A percentile compares a stretch with the other conserved stretches of the same genome.
Conservation (phyloP, 345 rosid genomes). For the Populus tremula region DNA sequence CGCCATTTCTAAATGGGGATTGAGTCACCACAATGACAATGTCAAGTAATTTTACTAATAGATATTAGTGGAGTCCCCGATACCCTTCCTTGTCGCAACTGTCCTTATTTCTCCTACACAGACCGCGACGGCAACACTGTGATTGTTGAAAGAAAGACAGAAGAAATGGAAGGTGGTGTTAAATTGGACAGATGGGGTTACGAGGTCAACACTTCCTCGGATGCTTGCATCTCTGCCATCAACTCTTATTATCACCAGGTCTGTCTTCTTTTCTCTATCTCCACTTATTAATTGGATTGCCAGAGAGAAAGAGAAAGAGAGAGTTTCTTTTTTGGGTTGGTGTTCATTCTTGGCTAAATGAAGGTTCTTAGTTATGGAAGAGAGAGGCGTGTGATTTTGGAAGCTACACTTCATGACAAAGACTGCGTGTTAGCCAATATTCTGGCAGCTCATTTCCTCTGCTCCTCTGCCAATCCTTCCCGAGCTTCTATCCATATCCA, state of each 20-base stretch:
- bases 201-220: slow-evolving; percentile 55
- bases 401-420: slow-evolving; percentile 56
- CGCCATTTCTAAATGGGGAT: too few species aligned
- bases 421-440: slow-evolving; percentile 73
- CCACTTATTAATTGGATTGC: not conserved
- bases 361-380: slow-evolving; percentile 78
- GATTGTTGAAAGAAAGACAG: not conserved
- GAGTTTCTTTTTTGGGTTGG: not conserved
- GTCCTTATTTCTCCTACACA: not conserved
- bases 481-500: slow-evolving; percentile 34
- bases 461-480: slow-evolving; percentile 44
- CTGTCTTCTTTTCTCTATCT: not conserved
- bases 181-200: slow-evolving; percentile 79
- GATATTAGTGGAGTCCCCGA: not conserved
- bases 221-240: slow-evolving; percentile 64
- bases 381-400: slow-evolving; percentile 56
- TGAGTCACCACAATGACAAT: too few species aligned
- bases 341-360: not conserved
- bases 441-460: slow-evolving; percentile 72
- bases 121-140: too few species aligned
- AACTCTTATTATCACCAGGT: slow-evolving; percentile 75
- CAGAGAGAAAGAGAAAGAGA: too few species aligned
- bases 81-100: too few species aligned
- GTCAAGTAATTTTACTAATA: too few species aligned
- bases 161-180: slow-evolving; percentile 42